Percentiles rank a stretch among this genome's conserved stretches.
These are phyloP conservation scores for Vicia faba DNA, from an alignment of 306 rosid genomes.

Conservation along the genomic window DNA sequence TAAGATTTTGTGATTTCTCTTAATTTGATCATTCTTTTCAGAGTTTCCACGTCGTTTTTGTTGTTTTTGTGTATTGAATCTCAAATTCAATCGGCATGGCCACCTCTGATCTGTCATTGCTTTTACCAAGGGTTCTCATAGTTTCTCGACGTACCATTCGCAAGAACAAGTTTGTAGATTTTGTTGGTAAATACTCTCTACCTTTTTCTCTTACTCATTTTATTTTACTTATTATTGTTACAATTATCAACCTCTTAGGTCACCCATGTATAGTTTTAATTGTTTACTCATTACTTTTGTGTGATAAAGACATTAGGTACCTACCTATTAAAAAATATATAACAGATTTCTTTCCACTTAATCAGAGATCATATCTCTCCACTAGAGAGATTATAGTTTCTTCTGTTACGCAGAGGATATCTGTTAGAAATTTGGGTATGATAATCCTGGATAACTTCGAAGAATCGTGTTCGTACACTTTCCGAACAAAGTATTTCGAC, in stretches of 20 bases:
- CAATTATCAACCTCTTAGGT: neutral
- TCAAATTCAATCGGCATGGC: conserved; percentile 11
- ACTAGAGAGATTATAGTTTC: too few relatives aligned
- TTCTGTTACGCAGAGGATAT: too few relatives aligned
- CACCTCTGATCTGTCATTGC: conserved; percentile 36
- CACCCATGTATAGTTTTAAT: neutral
- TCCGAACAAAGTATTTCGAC: too few relatives aligned
- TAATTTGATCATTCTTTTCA: conserved; percentile 7
- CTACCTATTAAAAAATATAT: too few relatives aligned
- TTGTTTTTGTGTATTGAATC: neutral
- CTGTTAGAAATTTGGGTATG: too few relatives aligned
- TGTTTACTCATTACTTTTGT: neutral
- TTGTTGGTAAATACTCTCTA: conserved; percentile 53
- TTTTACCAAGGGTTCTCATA: conserved; percentile 53
- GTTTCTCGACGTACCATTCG: conserved; percentile 51
- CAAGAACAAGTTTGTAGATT: conserved; percentile 53
- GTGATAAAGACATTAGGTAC: neutral
- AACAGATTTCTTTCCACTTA: too few relatives aligned
- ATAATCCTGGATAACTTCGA: too few relatives aligned
- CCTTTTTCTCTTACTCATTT: neutral
- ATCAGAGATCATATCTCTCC: too few relatives aligned
- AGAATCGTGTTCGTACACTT: too few relatives aligned
- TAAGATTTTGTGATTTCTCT: neutral
- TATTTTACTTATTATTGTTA: neutral
- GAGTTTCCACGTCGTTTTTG: conserved; percentile 1